A percentile compares a stretch with the other conserved stretches of the same genome.
These are phyloP conservation scores for Wickerhamiella cacticola DNA, from an alignment of 805 yeast species.

Conservation along the genomic window DNA sequence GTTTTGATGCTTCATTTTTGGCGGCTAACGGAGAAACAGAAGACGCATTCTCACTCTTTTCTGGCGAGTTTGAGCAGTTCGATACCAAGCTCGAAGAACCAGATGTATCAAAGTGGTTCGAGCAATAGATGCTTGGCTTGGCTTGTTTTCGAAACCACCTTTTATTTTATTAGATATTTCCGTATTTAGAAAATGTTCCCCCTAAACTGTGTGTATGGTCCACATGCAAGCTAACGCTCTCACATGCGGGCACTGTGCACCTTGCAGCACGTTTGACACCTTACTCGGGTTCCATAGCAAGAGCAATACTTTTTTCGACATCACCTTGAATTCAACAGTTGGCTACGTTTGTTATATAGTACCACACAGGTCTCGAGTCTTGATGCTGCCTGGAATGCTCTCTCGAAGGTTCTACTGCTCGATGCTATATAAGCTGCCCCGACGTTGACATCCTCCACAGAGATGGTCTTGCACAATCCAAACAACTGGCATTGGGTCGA, in stretches of 20 bases:
- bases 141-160: too few relatives aligned
- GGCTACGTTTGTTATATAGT: too few relatives aligned
- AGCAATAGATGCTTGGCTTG: not conserved
- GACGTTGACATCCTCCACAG: not conserved
- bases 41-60: slow-evolving; percentile 6
- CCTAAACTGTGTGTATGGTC: too few relatives aligned
- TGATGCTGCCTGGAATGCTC: not conserved
- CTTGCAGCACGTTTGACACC: too few relatives aligned
- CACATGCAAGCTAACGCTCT: too few relatives aligned
- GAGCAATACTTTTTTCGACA: too few relatives aligned
- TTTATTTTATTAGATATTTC: not conserved
- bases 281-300: too few relatives aligned
- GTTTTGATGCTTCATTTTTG: slow-evolving; percentile 23
- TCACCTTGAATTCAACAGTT: too few relatives aligned
- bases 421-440: not conserved
- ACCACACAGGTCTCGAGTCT: too few relatives aligned
- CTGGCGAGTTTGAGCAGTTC: not conserved
- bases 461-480: slow-evolving; percentile 91
- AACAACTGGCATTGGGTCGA: slow-evolving; percentile 99
- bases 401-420: slow-evolving; percentile 11
- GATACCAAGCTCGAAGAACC: not conserved
- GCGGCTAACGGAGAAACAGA: slow-evolving; percentile 19
- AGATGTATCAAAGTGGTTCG: not conserved
- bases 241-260: too few relatives aligned
- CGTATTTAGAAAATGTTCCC: not conserved